Conservation (phyloP, 23 red algal species). For the Chondrus crispus region DNA sequence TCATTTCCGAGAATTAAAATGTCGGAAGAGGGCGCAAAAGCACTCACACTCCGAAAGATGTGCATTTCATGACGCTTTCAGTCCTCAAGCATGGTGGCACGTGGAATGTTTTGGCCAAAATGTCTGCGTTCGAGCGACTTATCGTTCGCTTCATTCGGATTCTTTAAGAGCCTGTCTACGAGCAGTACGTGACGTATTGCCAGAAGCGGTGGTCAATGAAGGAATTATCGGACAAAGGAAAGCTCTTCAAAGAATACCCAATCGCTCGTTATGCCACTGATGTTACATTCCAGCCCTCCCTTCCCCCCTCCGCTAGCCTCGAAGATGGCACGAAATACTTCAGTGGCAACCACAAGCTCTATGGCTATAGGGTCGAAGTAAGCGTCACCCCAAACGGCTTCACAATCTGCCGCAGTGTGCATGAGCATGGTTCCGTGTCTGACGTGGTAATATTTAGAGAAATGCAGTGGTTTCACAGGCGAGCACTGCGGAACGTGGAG, state of each 20-base stretch:
- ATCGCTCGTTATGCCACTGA: neutral
- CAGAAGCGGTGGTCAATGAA: neutral
- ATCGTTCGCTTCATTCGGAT: neutral
- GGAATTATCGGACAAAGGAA: neutral
- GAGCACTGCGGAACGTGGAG: neutral
- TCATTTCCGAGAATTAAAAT: neutral
- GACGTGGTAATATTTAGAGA: neutral
- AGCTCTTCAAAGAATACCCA: neutral
- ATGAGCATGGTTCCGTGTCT: neutral
- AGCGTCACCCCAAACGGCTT: neutral
- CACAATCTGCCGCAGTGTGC: neutral
- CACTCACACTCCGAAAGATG: neutral
- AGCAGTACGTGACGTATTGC: neutral
- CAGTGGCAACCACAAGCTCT: constrained; percentile 27
- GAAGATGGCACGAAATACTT: neutral
- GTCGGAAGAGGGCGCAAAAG: neutral
- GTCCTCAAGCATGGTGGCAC: neutral
- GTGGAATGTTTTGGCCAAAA: neutral
- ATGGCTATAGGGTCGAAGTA: constrained; percentile 11
- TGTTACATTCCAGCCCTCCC: constrained; percentile 1
- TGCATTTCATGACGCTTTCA: neutral
- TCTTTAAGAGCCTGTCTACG: neutral
- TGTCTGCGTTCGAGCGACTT: neutral
- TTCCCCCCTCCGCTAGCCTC: neutral
- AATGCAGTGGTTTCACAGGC: neutral